Conservation (phyloP, 805 yeast genomes). For the Maudiozyma bulderi region DNA sequence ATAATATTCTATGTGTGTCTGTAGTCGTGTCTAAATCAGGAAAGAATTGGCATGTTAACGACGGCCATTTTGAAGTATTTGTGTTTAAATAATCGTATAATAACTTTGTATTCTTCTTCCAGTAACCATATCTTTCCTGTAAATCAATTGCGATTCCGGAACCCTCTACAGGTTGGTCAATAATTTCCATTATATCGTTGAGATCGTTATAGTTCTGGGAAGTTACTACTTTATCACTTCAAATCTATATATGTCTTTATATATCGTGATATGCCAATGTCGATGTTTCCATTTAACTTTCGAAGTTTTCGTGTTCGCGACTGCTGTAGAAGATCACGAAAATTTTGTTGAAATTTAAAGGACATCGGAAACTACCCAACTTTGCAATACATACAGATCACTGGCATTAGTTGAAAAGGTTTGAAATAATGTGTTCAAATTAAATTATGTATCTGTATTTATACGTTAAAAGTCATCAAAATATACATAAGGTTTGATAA, state of each 20-base stretch:
- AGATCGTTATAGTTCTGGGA: too few species aligned
- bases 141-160: constrained; percentile 14
- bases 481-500: not conserved
- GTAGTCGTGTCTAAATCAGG: constrained; percentile 33
- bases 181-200: not conserved
- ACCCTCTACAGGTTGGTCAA: not conserved
- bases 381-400: too few species aligned
- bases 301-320: too few species aligned
- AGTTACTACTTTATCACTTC: too few species aligned
- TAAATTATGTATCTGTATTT: not conserved
- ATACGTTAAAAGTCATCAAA: constrained; percentile 1
- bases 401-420: not conserved
- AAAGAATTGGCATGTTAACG: constrained; percentile 60
- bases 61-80: constrained; percentile 58
- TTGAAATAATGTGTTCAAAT: not conserved
- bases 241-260: too few species aligned
- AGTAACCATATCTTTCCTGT: constrained; percentile 31
- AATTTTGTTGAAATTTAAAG: too few species aligned
- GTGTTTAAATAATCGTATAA: constrained; percentile 68
- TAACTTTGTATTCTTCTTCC: constrained; percentile 78
- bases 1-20: constrained; percentile 22
- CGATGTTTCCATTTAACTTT: too few species aligned
- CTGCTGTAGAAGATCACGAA: too few species aligned
- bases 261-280: too few species aligned
- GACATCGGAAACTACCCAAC: too few species aligned